Conservation (phyloP, 2,329 filamentous ascomycete genomes). For the Onygena corvina region DNA sequence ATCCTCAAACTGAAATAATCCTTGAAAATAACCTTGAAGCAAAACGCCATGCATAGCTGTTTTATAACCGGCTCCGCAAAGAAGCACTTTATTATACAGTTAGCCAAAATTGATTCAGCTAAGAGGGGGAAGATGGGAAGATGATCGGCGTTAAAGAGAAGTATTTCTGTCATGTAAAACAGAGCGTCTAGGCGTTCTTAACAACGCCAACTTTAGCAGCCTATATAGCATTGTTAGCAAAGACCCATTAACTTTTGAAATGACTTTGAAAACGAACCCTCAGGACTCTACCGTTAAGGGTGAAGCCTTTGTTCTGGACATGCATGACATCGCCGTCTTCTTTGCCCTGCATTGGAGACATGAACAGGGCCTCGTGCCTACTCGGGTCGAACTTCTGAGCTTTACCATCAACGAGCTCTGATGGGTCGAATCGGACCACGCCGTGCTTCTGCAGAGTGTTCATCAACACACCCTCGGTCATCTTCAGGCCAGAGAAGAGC, state of each 20-base stretch:
- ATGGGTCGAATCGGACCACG: slow-evolving; percentile 74
- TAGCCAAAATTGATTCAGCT: background rate
- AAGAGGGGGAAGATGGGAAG: background rate
- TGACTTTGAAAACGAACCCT: slow-evolving; percentile 40
- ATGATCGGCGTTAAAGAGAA: background rate
- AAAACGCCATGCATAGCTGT: slow-evolving; percentile 13
- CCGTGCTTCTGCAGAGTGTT: slow-evolving; percentile 86
- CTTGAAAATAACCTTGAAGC: slow-evolving; percentile 6
- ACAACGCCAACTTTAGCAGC: slow-evolving; percentile 94
- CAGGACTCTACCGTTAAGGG: slow-evolving; percentile 77
- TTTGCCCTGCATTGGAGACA: slow-evolving; percentile 75
- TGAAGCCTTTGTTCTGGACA: slow-evolving; percentile 92
- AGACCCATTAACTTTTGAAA: slow-evolving; percentile 2
- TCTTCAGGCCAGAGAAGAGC: slow-evolving; percentile 80
- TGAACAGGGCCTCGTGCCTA: slow-evolving; percentile 91
- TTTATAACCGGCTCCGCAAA: slow-evolving; percentile 9
- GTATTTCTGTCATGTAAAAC: background rate
- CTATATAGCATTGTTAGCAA: slow-evolving; percentile 21
- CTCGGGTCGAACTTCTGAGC: slow-evolving; percentile 91
- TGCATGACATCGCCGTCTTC: slow-evolving; percentile 83
- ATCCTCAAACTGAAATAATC: slow-evolving; percentile 3
- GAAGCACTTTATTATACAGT: slow-evolving; percentile 11
- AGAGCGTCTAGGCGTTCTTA: slow-evolving; percentile 51
- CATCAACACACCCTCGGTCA: slow-evolving; percentile 86
- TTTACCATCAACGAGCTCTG: slow-evolving; percentile 35